Conservation (phyloP, 2,329 filamentous ascomycete genomes). For the Sclerotinia subarctica region DNA sequence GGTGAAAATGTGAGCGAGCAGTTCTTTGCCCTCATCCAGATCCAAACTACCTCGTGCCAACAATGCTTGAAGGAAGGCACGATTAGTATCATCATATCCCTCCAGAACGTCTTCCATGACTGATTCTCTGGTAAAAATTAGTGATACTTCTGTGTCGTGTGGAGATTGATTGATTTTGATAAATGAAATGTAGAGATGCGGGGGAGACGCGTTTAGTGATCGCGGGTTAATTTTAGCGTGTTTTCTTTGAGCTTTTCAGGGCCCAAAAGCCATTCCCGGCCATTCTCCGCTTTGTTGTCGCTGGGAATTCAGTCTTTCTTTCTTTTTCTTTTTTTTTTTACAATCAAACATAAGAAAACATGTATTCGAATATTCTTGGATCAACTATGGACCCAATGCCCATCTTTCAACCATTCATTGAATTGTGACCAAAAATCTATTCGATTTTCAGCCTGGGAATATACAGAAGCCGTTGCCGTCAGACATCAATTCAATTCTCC, state of each 20-base stretch:
- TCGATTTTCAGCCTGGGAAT: too few species aligned
- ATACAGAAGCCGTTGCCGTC: too few species aligned
- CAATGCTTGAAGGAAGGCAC: conserved; percentile 88
- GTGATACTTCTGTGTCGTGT: neutral
- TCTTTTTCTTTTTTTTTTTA: too few species aligned
- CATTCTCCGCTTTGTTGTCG: too few species aligned
- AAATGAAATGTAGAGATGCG: neutral
- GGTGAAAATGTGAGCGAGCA: conserved; percentile 74
- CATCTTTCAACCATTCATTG: neutral
- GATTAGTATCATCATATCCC: conserved; percentile 59
- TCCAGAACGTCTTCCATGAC: neutral
- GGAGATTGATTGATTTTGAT: neutral
- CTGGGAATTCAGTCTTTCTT: too few species aligned
- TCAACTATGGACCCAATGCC: neutral
- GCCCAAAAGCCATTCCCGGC: neutral
- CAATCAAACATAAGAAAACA: neutral
- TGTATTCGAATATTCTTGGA: neutral
- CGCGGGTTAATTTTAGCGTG: neutral
- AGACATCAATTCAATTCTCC: neutral
- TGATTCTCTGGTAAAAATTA: neutral
- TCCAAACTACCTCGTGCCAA: conserved; percentile 76
- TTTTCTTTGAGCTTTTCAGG: neutral
- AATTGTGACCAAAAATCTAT: too few species aligned
- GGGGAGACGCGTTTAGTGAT: conserved; percentile 16
- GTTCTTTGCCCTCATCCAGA: conserved; percentile 65